Conservation (phyloP, 257 asterid species). For the Capsicum rhomboideum region DNA sequence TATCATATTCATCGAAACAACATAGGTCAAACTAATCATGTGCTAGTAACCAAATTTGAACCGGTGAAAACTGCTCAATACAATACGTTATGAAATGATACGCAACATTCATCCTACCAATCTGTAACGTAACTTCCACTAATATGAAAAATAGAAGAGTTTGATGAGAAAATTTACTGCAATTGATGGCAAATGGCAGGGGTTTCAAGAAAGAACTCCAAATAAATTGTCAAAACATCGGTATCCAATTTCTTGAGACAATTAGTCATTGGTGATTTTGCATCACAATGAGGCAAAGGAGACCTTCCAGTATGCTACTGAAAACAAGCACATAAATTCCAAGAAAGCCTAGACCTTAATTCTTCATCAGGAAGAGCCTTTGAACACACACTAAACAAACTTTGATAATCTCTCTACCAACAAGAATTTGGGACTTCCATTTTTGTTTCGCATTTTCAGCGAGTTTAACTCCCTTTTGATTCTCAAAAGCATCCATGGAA, state of each 20-base stretch:
- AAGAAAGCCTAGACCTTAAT: slow-evolving; percentile 58
- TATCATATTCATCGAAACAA: neutral
- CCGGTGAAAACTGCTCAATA: neutral
- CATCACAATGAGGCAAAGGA: slow-evolving; percentile 50
- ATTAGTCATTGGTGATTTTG: slow-evolving; percentile 25
- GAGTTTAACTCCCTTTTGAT: slow-evolving; percentile 35
- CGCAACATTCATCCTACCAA: neutral
- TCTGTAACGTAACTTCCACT: no score
- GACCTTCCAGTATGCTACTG: slow-evolving; percentile 58
- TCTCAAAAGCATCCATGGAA: slow-evolving; percentile 44
- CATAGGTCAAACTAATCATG: neutral
- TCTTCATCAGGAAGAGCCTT: slow-evolving; percentile 62
- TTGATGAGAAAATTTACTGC: slow-evolving; percentile 35
- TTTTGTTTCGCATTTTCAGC: slow-evolving; percentile 43
- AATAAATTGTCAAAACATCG: no score
- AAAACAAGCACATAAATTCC: slow-evolving; percentile 84
- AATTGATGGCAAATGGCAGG: no score
- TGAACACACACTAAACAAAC: slow-evolving; percentile 48
- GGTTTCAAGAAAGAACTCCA: no score
- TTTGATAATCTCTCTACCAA: slow-evolving; percentile 54
- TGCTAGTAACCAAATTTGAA: neutral
- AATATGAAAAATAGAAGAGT: neutral
- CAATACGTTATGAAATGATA: neutral
- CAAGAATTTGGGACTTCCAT: slow-evolving; percentile 48
- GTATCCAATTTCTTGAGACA: no score